Evolutionary conservation across 228 moss, liverwort and hornwort species (phyloP).

Genomic region (Sphagnum fallax): DNA sequence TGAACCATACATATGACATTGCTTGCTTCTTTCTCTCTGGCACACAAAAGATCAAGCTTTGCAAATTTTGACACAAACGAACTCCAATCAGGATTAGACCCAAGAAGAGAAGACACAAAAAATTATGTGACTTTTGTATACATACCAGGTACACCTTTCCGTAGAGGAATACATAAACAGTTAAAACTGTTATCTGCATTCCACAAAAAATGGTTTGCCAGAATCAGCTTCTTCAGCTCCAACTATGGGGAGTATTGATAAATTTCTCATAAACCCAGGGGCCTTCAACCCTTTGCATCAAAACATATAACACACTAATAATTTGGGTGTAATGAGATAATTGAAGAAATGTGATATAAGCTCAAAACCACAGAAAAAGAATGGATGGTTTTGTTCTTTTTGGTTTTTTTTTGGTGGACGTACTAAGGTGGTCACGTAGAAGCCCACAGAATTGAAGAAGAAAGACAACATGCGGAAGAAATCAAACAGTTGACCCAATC

Average conservation of each 20-base stretch:
- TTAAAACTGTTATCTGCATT: constrained; percentile 84
- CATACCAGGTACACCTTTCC: constrained; percentile 91
- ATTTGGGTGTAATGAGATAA: too few relatives aligned
- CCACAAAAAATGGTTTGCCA: neutral
- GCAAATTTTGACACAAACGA: too few relatives aligned
- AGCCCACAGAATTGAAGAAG: constrained; percentile 94
- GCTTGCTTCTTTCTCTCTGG: too few relatives aligned
- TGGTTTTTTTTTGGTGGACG: neutral
- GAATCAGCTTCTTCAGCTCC: neutral
- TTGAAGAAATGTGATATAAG: too few relatives aligned
- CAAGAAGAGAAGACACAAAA: neutral
- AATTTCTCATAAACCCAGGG: too few relatives aligned
- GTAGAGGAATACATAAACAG: constrained; percentile 86
- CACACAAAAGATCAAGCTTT: too few relatives aligned
- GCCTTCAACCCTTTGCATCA: too few relatives aligned
- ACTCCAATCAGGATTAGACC: neutral
- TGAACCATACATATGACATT: too few relatives aligned
- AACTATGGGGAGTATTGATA: too few relatives aligned
- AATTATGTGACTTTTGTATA: neutral
- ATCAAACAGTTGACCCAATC: constrained; percentile 93
- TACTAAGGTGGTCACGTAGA: constrained; percentile 90
- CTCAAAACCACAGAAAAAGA: too few relatives aligned
- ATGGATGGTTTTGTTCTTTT: too few relatives aligned
- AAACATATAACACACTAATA: too few relatives aligned
- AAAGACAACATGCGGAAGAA: constrained; percentile 97